phyloP scores from a whole-genome alignment of 2,329 filamentous ascomycete genomes.

The Dactylellina cionopaga region DNA sequence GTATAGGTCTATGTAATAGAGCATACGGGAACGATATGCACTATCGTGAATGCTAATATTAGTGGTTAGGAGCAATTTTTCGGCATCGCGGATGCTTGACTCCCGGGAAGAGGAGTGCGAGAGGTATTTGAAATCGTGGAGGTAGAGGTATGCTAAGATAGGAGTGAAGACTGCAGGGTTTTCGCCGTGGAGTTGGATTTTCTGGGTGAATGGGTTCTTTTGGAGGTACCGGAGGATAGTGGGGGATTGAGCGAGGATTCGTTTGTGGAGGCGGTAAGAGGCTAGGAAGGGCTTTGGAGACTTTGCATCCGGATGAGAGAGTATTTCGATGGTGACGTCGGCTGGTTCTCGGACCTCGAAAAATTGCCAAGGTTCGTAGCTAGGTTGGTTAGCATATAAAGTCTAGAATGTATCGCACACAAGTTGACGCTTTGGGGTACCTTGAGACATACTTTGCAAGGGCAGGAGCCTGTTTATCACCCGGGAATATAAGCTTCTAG shows the following conservation, averaged over 20 bases:
- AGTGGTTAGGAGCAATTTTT: background rate
- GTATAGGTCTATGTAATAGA: conserved; percentile 23
- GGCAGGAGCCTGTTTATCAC: background rate
- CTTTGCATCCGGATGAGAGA: background rate
- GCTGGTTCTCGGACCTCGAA: background rate
- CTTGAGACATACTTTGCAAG: conserved; percentile 11
- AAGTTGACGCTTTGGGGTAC: no score
- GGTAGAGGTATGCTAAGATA: conserved; percentile 19
- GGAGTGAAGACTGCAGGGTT: background rate
- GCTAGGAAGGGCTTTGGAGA: background rate
- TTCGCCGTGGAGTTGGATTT: conserved; percentile 8
- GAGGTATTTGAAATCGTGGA: conserved; percentile 21
- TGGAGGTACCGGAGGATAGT: background rate
- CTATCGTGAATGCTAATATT: conserved; percentile 9
- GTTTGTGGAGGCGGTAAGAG: conserved; percentile 17
- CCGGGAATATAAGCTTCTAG: conserved; percentile 12
- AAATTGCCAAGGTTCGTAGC: conserved; percentile 27
- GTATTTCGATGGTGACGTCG: conserved; percentile 10
- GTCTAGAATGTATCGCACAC: no score
- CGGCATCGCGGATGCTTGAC: background rate
- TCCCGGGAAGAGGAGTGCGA: background rate
- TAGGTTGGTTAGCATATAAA: background rate
- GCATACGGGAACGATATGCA: conserved; percentile 5
- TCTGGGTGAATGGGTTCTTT: background rate
- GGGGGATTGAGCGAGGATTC: conserved; percentile 8